Percentiles rank a stretch among this genome's conserved stretches.
These are phyloP conservation scores for Pyrus hybrid DNA, from an alignment of 331 rosid genomes.

Conservation along the genomic window DNA sequence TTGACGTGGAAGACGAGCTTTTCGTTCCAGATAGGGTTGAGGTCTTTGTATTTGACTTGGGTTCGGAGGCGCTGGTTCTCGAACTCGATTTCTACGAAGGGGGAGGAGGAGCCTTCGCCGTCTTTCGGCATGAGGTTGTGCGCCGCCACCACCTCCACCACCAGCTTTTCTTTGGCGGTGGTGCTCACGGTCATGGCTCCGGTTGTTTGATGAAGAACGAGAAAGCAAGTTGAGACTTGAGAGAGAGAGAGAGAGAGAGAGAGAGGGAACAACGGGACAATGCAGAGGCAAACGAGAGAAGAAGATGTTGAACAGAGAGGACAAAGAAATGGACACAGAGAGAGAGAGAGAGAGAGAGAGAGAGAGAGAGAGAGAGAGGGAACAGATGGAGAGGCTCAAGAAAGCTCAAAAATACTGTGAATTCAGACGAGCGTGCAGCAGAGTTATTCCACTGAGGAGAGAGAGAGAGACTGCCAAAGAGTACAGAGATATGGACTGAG, in stretches of 20 bases:
- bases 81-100: conserved; percentile 47
- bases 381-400: conserved; percentile 17
- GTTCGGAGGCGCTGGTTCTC: conserved; percentile 43
- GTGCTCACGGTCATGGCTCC: conserved; percentile 9
- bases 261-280: background rate
- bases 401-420: background rate
- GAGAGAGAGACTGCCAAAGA: background rate
- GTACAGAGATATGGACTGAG: background rate
- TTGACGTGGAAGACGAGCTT: conserved; percentile 42
- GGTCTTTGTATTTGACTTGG: conserved; percentile 47
- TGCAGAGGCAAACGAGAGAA: background rate
- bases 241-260: background rate
- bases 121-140: conserved; percentile 59
- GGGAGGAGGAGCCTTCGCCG: conserved; percentile 54
- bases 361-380: background rate
- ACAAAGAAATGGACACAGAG: background rate
- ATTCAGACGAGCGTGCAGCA: conserved; percentile 18
- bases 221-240: background rate
- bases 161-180: conserved; percentile 30
- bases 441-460: background rate
- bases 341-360: background rate
- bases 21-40: conserved; percentile 56
- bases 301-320: background rate
- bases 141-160: conserved; percentile 46
- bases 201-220: background rate